Conservation (phyloP, 2,329 filamentous ascomycete species). For the Aspergillus flavus region DNA sequence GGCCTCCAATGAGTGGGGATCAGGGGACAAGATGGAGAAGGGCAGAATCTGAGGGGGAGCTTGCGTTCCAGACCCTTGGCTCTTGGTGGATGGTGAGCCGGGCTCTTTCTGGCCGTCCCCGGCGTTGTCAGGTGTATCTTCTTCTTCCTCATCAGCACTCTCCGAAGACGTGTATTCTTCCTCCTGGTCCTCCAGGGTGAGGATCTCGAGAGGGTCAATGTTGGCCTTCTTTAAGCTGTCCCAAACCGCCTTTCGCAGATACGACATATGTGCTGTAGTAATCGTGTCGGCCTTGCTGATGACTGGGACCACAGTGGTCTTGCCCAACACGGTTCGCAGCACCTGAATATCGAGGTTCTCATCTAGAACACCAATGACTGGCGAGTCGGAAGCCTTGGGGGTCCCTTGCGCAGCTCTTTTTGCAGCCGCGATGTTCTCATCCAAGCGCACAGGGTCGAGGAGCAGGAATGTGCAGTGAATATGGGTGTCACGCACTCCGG, state of each 20-base stretch:
- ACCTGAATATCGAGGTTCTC: constrained; percentile 90
- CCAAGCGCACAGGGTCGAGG: constrained; percentile 83
- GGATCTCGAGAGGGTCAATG: constrained; percentile 82
- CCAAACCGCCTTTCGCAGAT: constrained; percentile 89
- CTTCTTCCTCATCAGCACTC: constrained; percentile 49
- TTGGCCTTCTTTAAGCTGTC: constrained; percentile 81
- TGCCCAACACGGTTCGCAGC: constrained; percentile 81
- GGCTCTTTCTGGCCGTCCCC: constrained; percentile 25
- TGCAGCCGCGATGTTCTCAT: constrained; percentile 74
- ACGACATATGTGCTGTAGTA: constrained; percentile 90
- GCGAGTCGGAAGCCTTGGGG: constrained; percentile 47
- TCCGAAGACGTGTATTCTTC: constrained; percentile 58
- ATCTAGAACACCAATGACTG: constrained; percentile 70
- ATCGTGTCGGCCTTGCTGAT: constrained; percentile 97
- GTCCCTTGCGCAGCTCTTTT: constrained; percentile 60
- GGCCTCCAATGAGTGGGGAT: constrained; percentile 71
- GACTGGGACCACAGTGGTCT: constrained; percentile 92
- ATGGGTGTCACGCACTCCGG: constrained; percentile 91
- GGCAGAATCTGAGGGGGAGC: constrained; percentile 70
- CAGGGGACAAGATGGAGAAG: constrained; percentile 90
- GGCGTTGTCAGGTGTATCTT: constrained; percentile 34
- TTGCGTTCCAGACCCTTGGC: constrained; percentile 35
- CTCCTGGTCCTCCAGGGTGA: constrained; percentile 79
- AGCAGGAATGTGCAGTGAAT: constrained; percentile 95
- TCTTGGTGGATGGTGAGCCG: constrained; percentile 29